Evolutionary conservation across 2,329 filamentous ascomycete genomes (phyloP).

Genomic region (Exophiala xenobiotica): DNA sequence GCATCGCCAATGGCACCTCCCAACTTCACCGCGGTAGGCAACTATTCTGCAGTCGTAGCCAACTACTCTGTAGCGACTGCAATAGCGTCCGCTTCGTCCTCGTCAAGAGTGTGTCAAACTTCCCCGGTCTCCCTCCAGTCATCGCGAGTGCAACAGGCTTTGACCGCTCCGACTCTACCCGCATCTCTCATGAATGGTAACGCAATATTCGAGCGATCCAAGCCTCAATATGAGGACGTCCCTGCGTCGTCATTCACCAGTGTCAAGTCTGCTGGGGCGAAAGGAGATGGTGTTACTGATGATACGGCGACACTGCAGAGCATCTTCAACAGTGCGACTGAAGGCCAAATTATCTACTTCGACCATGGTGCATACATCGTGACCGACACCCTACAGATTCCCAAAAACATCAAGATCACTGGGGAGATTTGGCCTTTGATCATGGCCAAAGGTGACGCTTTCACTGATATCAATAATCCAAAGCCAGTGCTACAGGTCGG

Average conservation of each 20-base stretch:
- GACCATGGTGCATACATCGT: conserved; percentile 65
- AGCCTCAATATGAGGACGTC: conserved; percentile 79
- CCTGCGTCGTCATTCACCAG: conserved; percentile 72
- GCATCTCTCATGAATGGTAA: conserved; percentile 58
- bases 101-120: conserved; percentile 19
- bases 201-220: conserved; percentile 76
- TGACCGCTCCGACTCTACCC: conserved; percentile 18
- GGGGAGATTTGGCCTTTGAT: conserved; percentile 91
- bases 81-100: no score
- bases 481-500: conserved; percentile 85
- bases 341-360: conserved; percentile 62
- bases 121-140: conserved; percentile 17
- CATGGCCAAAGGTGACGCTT: conserved; percentile 74
- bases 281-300: conserved; percentile 82
- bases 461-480: conserved; percentile 72
- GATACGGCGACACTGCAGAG: conserved; percentile 83
- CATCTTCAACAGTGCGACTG: conserved; percentile 66
- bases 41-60: conserved; percentile 6
- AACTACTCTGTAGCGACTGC: background rate
- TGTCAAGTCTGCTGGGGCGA: conserved; percentile 78
- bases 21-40: background rate
- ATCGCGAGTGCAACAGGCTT: conserved; percentile 16
- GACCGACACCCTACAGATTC: conserved; percentile 59
- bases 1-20: conserved; percentile 2
- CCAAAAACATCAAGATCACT: conserved; percentile 78